A percentile compares a stretch with the other conserved stretches of the same genome.
phyloP scores from a whole-genome alignment of 1,284 basidiomycete species.

The Cutaneotrichosporon sp. region DNA sequence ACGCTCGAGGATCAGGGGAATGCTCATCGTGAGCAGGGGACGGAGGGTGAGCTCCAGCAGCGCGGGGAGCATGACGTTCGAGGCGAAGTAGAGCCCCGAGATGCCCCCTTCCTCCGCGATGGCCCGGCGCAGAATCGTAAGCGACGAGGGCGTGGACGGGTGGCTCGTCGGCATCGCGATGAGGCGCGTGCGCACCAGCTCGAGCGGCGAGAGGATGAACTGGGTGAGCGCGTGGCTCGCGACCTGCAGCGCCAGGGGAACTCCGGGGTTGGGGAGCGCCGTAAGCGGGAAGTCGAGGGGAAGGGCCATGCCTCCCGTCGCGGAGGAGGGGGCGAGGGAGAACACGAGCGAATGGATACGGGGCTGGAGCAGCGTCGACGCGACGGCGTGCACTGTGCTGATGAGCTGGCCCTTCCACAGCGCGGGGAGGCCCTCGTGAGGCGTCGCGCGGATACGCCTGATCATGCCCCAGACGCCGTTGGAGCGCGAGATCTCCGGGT shows the following conservation, averaged over 20 bases:
- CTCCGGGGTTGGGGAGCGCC: constrained; percentile 63
- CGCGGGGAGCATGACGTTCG: constrained; percentile 84
- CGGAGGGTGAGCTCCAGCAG: constrained; percentile 83
- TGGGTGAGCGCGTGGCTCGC: constrained; percentile 75
- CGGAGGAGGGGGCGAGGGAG: constrained; percentile 51
- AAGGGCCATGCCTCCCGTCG: constrained; percentile 29
- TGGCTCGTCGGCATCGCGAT: constrained; percentile 57
- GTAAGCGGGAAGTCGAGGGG: constrained; percentile 60
- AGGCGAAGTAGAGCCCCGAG: constrained; percentile 78
- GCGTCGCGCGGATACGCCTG: constrained; percentile 76
- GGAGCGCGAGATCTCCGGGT: constrained; percentile 48
- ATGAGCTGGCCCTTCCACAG: constrained; percentile 79
- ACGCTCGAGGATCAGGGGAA: constrained; percentile 70
- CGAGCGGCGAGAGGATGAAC: constrained; percentile 69
- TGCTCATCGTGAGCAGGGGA: constrained; percentile 62
- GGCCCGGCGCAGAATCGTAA: constrained; percentile 73
- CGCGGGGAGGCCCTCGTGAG: constrained; percentile 80
- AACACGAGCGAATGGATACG: constrained; percentile 67
- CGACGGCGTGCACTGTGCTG: constrained; percentile 45
- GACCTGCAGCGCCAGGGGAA: constrained; percentile 75
- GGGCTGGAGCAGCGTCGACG: constrained; percentile 51
- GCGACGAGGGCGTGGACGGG: constrained; percentile 69
- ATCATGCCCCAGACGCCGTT: constrained; percentile 96
- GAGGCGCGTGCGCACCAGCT: constrained; percentile 59
- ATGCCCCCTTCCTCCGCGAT: constrained; percentile 83